phyloP scores from a whole-genome alignment of 345 rosid genomes.

The Salix udensis region DNA sequence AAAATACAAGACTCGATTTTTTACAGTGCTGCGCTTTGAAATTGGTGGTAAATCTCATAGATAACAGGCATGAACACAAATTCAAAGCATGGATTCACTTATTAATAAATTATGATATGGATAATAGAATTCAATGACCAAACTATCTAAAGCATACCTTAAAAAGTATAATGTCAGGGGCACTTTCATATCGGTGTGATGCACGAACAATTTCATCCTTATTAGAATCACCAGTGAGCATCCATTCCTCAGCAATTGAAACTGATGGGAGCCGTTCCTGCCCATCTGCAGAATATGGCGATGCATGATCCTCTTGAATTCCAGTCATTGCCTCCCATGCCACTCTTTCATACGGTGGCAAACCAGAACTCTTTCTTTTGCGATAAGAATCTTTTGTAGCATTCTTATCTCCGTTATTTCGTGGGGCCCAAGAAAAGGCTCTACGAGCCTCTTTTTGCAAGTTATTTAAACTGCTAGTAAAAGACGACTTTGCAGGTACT shows the following conservation, averaged over 20 bases:
- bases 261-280: conserved; percentile 87
- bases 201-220: conserved; percentile 84
- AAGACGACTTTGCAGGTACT: conserved; percentile 59
- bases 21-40: not conserved
- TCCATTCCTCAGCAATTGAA: conserved; percentile 92
- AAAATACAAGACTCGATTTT: not conserved
- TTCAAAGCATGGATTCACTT: no score
- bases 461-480: conserved; percentile 80
- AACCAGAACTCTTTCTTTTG: conserved; percentile 82
- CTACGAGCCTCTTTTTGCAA: conserved; percentile 92
- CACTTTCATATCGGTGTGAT: conserved; percentile 84
- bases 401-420: conserved; percentile 70
- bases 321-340: conserved; percentile 98
- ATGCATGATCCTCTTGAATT: conserved; percentile 70
- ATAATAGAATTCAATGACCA: not conserved
- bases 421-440: conserved; percentile 96
- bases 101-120: no score
- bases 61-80: not conserved
- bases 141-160: conserved; percentile 48
- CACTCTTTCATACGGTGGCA: conserved; percentile 74
- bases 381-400: conserved; percentile 75
- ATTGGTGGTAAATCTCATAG: not conserved
- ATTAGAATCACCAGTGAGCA: conserved; percentile 67
- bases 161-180: conserved; percentile 88
- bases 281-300: conserved; percentile 62